phyloP scores from a whole-genome alignment of 129 eudicot genomes.

The Glebionis coronaria region DNA sequence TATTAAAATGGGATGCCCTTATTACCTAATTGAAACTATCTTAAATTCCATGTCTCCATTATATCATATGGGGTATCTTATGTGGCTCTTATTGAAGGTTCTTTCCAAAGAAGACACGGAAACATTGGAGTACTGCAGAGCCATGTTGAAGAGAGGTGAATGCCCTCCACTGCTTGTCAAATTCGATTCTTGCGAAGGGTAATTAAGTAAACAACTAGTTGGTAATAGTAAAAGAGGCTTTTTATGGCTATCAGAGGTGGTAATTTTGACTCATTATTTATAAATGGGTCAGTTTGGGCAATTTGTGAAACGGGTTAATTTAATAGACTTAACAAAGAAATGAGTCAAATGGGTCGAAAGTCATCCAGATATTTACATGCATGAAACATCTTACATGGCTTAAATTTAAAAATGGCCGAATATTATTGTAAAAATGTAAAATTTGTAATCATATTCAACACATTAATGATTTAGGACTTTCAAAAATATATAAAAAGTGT shows the following conservation, averaged over 20 bases:
- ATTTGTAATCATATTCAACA: too few species aligned
- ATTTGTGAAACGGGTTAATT: background rate
- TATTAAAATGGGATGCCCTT: background rate
- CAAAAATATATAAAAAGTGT: conserved; percentile 8
- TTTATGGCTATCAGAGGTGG: conserved; percentile 15
- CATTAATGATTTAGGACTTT: background rate
- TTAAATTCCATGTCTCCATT: conserved; percentile 1
- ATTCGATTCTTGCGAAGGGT: conserved; percentile 73
- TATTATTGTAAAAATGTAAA: background rate
- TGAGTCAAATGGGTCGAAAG: conserved; percentile 4
- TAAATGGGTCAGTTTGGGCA: conserved; percentile 8
- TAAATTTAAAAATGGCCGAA: background rate
- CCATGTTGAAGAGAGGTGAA: conserved; percentile 68
- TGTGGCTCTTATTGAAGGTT: conserved; percentile 45
- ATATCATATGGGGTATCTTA: conserved; percentile 13
- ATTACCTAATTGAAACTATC: background rate
- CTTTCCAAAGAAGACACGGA: conserved; percentile 69
- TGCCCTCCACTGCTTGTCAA: conserved; percentile 74
- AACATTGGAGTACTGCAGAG: conserved; percentile 65
- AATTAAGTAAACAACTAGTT: conserved; percentile 13
- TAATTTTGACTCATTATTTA: conserved; percentile 5
- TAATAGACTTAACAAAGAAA: background rate
- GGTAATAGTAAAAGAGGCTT: conserved; percentile 14
- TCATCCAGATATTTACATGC: background rate
- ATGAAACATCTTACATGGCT: background rate